Evolutionary conservation across 495 filamentous ascomycete species (phyloP).

Genomic region (Aspergillus sclerotiicarbonarius): DNA sequence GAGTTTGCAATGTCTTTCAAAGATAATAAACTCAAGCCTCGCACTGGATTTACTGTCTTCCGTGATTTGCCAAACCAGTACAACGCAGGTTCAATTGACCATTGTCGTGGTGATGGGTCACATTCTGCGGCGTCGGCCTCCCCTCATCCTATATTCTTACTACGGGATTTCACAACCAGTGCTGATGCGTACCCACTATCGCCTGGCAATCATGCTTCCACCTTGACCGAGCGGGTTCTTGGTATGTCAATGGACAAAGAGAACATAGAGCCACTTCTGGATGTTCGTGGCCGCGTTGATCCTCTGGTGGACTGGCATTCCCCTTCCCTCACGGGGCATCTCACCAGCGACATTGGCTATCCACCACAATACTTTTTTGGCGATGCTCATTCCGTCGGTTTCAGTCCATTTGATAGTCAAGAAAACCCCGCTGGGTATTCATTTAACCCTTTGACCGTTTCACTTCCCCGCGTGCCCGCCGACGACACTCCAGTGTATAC

Average conservation of each 20-base stretch:
- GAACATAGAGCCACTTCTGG: constrained; percentile 46
- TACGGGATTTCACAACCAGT: constrained; percentile 7
- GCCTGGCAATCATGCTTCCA: constrained; percentile 14
- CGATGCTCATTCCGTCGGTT: constrained; percentile 30
- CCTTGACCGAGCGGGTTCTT: constrained; percentile 3
- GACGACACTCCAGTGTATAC: constrained; percentile 23
- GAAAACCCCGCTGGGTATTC: constrained; percentile 28
- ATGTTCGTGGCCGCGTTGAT: constrained; percentile 33
- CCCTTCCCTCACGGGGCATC: constrained; percentile 29
- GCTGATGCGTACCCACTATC: constrained; percentile 12
- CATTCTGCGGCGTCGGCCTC: constrained; percentile 21
- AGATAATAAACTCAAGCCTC: constrained; percentile 20
- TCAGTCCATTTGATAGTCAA: constrained; percentile 28
- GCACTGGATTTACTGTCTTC: constrained; percentile 35
- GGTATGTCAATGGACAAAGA: constrained; percentile 31
- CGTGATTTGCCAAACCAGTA: constrained; percentile 25
- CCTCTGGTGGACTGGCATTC: constrained; percentile 29
- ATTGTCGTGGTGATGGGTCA: constrained; percentile 5
- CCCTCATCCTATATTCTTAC: constrained; percentile 25
- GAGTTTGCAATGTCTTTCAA: constrained; percentile 30
- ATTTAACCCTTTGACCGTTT: constrained; percentile 40
- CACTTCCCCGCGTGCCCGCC: constrained; percentile 16
- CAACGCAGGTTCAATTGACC: constrained; percentile 14
- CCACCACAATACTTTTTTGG: constrained; percentile 34
- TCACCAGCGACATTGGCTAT: constrained; percentile 24